phyloP scores from a whole-genome alignment of 192 early-diverging fungal species.

The Backusella morwellensis region DNA sequence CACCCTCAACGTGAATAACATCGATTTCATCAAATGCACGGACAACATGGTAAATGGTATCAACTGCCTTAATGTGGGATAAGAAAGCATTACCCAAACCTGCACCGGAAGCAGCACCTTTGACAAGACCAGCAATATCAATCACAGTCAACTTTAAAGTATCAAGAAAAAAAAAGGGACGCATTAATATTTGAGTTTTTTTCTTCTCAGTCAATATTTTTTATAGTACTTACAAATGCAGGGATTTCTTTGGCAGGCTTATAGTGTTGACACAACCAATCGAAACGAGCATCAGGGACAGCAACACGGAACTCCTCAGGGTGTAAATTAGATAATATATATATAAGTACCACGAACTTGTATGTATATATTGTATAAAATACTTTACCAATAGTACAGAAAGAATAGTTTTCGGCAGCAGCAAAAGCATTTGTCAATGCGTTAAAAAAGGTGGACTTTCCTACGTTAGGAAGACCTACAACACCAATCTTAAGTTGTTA shows the following conservation, averaged over 20 bases:
- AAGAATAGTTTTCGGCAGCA: slow-evolving; percentile 93
- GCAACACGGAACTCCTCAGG: slow-evolving; percentile 88
- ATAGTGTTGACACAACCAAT: slow-evolving; percentile 72
- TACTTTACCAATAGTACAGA: slow-evolving; percentile 81
- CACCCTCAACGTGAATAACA: slow-evolving; percentile 88
- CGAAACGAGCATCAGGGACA: slow-evolving; percentile 90
- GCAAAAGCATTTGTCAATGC: slow-evolving; percentile 69
- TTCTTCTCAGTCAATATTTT: slow-evolving; percentile 23
- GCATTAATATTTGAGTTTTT: not conserved
- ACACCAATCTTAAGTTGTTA: slow-evolving; percentile 92
- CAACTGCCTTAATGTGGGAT: slow-evolving; percentile 84
- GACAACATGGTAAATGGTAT: slow-evolving; percentile 83
- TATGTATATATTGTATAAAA: not conserved
- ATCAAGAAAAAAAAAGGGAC: slow-evolving; percentile 24
- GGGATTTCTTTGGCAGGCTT: slow-evolving; percentile 66
- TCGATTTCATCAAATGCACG: slow-evolving; percentile 91
- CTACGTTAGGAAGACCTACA: slow-evolving; percentile 98
- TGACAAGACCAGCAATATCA: slow-evolving; percentile 99
- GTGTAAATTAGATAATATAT: slow-evolving; percentile 46
- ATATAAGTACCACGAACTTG: not conserved
- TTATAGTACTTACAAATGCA: slow-evolving; percentile 47
- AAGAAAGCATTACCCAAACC: slow-evolving; percentile 94
- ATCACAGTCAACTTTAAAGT: slow-evolving; percentile 70
- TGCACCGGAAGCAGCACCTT: slow-evolving; percentile 75
- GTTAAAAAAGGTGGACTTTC: slow-evolving; percentile 86